Conservation (phyloP, 1,139 yeast species). For the Kurtzmaniella quercitrusa region DNA sequence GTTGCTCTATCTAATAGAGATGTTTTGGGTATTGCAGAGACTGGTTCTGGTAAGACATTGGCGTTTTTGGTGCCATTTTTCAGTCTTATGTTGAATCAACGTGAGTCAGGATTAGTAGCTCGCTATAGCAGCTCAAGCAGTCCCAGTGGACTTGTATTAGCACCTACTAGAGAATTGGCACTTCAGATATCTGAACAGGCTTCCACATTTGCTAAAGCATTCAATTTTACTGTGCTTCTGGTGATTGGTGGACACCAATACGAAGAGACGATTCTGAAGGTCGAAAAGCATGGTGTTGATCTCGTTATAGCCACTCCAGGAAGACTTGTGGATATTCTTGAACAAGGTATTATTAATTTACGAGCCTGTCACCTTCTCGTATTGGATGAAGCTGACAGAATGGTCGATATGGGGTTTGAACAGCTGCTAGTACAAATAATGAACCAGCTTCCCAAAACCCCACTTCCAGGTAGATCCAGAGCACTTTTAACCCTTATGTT, state of each 20-base stretch:
- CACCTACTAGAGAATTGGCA: slow-evolving; percentile 93
- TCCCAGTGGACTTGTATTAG: slow-evolving; percentile 63
- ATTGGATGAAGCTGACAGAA: slow-evolving; percentile 90
- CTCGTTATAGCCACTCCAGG: slow-evolving; percentile 94
- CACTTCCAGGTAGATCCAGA: background rate
- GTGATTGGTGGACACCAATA: slow-evolving; percentile 89
- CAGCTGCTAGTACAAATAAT: slow-evolving; percentile 65
- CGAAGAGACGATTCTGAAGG: slow-evolving; percentile 62
- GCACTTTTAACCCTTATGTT: slow-evolving; percentile 68
- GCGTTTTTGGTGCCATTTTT: slow-evolving; percentile 77
- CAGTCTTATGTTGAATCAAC: slow-evolving; percentile 38
- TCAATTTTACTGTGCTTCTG: slow-evolving; percentile 54
- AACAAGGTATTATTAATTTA: slow-evolving; percentile 58
- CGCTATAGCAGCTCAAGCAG: slow-evolving; percentile 25
- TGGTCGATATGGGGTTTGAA: slow-evolving; percentile 95
- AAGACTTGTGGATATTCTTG: slow-evolving; percentile 74
- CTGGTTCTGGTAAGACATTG: slow-evolving; percentile 94
- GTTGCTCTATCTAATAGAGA: slow-evolving; percentile 59
- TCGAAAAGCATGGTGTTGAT: slow-evolving; percentile 62
- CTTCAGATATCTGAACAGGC: slow-evolving; percentile 76
- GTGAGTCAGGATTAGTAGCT: slow-evolving; percentile 33
- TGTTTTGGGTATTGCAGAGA: slow-evolving; percentile 87
- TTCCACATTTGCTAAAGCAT: slow-evolving; percentile 37
- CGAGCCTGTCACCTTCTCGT: slow-evolving; percentile 64
- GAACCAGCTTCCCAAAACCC: slow-evolving; percentile 35